Base-by-base conservation (phyloP, 805 yeast species). In the Ogataea populi-albae region DNA sequence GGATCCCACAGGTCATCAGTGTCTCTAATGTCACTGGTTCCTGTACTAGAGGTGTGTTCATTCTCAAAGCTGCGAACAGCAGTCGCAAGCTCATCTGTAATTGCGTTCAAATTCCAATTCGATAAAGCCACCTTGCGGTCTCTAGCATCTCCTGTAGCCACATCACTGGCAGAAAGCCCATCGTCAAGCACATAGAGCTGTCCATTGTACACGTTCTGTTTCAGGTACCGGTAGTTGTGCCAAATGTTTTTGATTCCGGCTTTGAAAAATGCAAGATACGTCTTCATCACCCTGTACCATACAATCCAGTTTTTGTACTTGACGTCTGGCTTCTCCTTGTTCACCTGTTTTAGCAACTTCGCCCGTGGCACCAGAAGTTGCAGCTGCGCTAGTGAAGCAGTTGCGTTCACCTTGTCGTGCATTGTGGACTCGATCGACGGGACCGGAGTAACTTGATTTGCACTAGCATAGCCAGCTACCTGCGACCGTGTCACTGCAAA, bases 201-300 rank as follows among this genome's bases (percentile, higher is more conserved):
- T 9, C 48, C 45, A 17, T 50, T 42, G 30, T 49, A 56, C 11
- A 69, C 36, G 2, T 45, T 37, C 5, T 42, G 36, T 5, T 50
- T 52, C 3, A 68, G 50, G 1, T 45, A 37, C 17, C 51, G 54
- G 19, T 62, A 48, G 40, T 77, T 76, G 1, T 55, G 42, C 76
- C 81, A 78, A 1, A 80, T 72, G 44, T 72, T 73, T 15, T 61
- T 55, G 2, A 81, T 64, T 1, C 91, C 89, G 2, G 61, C 54
- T 41, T 72, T 71, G 60, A 81, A 82, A 52, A 80, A 79, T 5
- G 54, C 54, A 26, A 79, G 38, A 22, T 55, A 55, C 23, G 35
- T 42, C 17, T 48, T 52, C 18, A 44, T 38, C 16, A 45, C 35
- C 19, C 50, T 42, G 32, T 52, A 58, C 22, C 35, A 34, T 2